Conservation (phyloP, 2,329 filamentous ascomycete species). For the Exophiala sp. region DNA sequence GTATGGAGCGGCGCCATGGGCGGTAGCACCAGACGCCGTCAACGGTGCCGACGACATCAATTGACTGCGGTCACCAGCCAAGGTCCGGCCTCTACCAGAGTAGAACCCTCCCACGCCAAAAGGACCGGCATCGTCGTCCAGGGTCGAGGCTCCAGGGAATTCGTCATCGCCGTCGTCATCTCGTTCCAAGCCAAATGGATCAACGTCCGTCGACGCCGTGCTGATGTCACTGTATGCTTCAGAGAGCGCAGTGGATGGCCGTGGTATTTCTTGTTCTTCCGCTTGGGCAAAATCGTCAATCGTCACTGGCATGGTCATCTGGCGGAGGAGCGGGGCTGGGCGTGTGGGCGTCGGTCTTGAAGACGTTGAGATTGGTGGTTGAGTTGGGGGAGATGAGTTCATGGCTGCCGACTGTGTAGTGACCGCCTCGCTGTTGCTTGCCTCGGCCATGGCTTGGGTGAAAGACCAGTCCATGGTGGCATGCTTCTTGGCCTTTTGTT, state of each 20-base stretch:
- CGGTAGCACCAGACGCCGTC: conserved; percentile 15
- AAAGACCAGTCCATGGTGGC: conserved; percentile 39
- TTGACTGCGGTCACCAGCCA: conserved; percentile 15
- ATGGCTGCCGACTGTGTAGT: conserved; percentile 1
- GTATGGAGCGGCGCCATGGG: conserved; percentile 17
- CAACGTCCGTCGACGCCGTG: conserved; percentile 25
- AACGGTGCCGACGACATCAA: conserved; percentile 9
- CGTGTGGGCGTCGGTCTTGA: conserved; percentile 21
- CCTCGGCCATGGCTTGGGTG: conserved; percentile 40
- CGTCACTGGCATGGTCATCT: conserved; percentile 29
- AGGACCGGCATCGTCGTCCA: conserved; percentile 10
- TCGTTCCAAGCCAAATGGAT: conserved; percentile 26
- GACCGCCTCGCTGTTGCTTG: conserved; percentile 9
- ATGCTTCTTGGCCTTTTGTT: conserved; percentile 29
- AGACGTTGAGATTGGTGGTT: conserved; percentile 3
- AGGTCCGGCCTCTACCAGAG: conserved; percentile 22
- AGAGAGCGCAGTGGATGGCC: conserved; percentile 26
- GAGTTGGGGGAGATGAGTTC: conserved; percentile 16
- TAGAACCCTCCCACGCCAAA: conserved; percentile 18
- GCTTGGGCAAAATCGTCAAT: conserved; percentile 21
- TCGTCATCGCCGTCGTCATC: conserved; percentile 19
- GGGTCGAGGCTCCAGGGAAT: conserved; percentile 16
- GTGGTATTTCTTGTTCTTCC: conserved; percentile 21
- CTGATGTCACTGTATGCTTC: conserved; percentile 27
- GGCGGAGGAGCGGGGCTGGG: conserved; percentile 22